Evolutionary conservation across 2,329 filamentous ascomycete genomes (phyloP), one percentile per base, ranked within the genome.

Genomic region (Microsporum canis): DNA sequence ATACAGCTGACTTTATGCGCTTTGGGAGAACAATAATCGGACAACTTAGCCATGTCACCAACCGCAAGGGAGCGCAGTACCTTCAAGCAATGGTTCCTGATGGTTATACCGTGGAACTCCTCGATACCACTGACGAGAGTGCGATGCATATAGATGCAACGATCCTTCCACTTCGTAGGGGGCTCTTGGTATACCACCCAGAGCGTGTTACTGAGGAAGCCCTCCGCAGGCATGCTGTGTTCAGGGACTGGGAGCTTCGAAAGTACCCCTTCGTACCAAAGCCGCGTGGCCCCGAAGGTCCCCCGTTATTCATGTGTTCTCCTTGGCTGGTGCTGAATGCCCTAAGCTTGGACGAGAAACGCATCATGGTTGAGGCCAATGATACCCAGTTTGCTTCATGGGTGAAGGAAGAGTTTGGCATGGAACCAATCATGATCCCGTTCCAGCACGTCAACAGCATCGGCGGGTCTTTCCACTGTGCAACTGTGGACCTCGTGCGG

Each of bases 1-100:
- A 73, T 58, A 68, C 69, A 23, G 71, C 71, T 5, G 71, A 73
- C 57, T 73, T 73, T 59, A 68, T 73, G 67, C 66, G 71, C 1
- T 69, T 73, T 41, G 72, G 71, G 17, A 69, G 67, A 41, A 65
- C 62, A 12, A 63, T 73, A 27, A 61, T 73, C 39, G 71, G 68
- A 2, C 71, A 74, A 59, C 61, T 67, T 27, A 72, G 70, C 63
- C 61, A 73, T 58, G 71, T 73, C 51, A 73, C 71, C 34, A 73
- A 72, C 63, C 58, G 56, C 47, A 67, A 65, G 38, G 71, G 71
- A n/a, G 62, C 72, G 14, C 64, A 73, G 17, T 73, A 71, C 43
- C 36, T 73, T 7, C 64, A 63, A 12, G 60, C 60, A 5, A 33
- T 62, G 17, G 33, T 72, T 2, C 68, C 69, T 1, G 61, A 64